These are phyloP conservation scores for Tephrocybe rancida DNA, from an alignment of 768 basidiomycete genomes.

Conservation along the genomic window DNA sequence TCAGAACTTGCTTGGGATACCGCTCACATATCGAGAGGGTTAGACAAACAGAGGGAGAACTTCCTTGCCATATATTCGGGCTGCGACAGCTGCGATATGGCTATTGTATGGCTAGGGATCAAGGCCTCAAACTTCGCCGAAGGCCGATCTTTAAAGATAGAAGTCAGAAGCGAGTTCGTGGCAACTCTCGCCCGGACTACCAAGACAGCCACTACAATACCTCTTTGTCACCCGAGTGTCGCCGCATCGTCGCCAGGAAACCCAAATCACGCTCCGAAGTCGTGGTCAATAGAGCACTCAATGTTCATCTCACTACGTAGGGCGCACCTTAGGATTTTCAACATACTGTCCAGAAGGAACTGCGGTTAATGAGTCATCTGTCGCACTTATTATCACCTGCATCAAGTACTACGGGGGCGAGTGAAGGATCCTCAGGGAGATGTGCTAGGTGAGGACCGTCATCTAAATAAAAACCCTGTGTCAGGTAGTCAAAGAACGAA, in stretches of 20 bases:
- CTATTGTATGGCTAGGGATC: too few species aligned
- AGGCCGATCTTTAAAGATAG: too few species aligned
- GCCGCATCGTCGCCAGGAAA: constrained; percentile 31
- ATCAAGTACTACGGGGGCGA: constrained; percentile 40
- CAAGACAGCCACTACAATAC: constrained; percentile 29
- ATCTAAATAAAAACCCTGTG: constrained; percentile 14
- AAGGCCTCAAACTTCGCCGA: too few species aligned
- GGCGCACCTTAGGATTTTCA: constrained; percentile 28
- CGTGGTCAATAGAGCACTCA: not conserved
- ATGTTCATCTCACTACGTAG: not conserved
- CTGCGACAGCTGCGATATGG: too few species aligned
- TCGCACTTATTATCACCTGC: constrained; percentile 35
- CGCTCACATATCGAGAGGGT: too few species aligned
- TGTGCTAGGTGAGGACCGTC: constrained; percentile 41
- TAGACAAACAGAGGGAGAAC: too few species aligned
- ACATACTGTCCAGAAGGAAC: constrained; percentile 29
- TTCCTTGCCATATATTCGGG: too few species aligned
- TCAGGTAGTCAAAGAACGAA: not conserved
- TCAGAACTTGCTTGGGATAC: too few species aligned
- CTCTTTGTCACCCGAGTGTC: constrained; percentile 24
- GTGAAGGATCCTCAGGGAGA: constrained; percentile 38
- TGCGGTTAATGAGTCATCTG: constrained; percentile 35
- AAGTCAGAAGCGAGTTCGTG: too few species aligned
- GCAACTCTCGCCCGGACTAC: too few species aligned
- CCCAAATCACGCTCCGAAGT: constrained; percentile 36